Evolutionary conservation across 306 rosid species (phyloP), one percentile per base, ranked within the genome.

Genomic region (Vigna radiata): DNA sequence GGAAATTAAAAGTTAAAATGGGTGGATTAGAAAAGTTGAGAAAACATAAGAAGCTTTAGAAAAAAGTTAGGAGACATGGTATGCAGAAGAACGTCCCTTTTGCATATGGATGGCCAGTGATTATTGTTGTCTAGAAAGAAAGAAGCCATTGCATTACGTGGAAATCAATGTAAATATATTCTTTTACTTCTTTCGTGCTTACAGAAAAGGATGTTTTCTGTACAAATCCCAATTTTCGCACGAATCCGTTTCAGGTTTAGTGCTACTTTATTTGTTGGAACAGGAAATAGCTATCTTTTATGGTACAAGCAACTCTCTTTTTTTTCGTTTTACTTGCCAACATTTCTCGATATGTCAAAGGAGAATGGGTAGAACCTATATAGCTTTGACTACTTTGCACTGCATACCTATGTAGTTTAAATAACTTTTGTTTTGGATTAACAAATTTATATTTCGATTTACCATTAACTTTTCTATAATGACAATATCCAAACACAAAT

Each of bases 41-140:
- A 60, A 70, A 29, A 44, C 36, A 43, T 14, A 62, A 27, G 43
- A 43, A 46, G 15, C 78, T 76, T 59, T 63, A 47, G 69, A 21
- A 76, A 76, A 76, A 19, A 19, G 74, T 60, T 59, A 23, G 85
- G 76, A 69, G 71, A 70, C 81, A 70, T 29, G 16, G 72, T 72
- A 73, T 73, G 74, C 74, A 58, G 11, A n/a, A 62, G 58, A 63
- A 11, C 12, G 9, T 0, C 37, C 63, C 33, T 58, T 55, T 19
- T 55, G 62, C 36, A 55, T 55, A 56, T 56, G 9, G 43, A 33
- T 29, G 62, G 36, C 60, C 70, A 80, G 39, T 56, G 70, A 80
- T 66, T 46, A 25, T 36, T 56, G 19, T 43, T 43, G 37, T 19
- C 13, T 13, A 27, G 64, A 58, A 58, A 27, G 64, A 58, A 58